Evolutionary conservation across 2,329 filamentous ascomycete species (phyloP), one percentile per base, ranked within the genome.

Genomic region (Fusarium nisikadoi): DNA sequence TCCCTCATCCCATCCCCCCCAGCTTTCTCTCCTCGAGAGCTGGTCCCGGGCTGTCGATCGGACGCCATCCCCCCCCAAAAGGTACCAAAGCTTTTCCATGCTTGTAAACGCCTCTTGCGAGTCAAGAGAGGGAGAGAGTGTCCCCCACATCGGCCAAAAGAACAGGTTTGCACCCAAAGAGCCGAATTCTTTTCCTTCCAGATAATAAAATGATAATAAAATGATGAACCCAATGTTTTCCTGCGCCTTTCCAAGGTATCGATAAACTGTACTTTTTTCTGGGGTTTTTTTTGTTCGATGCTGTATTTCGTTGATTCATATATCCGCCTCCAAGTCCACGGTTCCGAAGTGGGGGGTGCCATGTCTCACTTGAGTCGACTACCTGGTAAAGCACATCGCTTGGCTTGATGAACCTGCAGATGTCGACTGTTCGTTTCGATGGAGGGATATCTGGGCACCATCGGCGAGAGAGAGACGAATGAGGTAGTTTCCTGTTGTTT

Each of bases 91-190:
- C 67, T 66, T 59, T 41, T 49, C 38, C 19, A 54, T 42, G 29
- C 27, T 45, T 41, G 35, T 36, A 59, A 53, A 53, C 45, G 20
- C 57, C 66, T 70, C 59, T 52, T 41, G 42, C 41, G 49, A 47
- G 42, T 57, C 55, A 29, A 50, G 43, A 53, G 62, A 36, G 50
- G 52, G 36, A 63, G 39, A 27, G 66, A 43, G 31, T 29, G 19
- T 25, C n/a, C 13, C 52, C 38, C 65, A 68, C 45, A 60, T 65
- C 53, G 53, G 50, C 42, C 57, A 64, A 71, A 63, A 52, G 43
- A 62, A 64, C 63, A 68, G 75, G 75, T 76, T 77, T 70, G 75
- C 75, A 76, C 75, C 75, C 45, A 70, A 57, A 75, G 58, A 65
- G 57, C 62, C 68, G 69, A 73, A 65, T 65, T 72, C 73, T 77